A percentile compares a stretch with the other conserved stretches of the same genome.
Conservation (phyloP, 805 yeast genomes). For the Lipomyces mesembrius region DNA sequence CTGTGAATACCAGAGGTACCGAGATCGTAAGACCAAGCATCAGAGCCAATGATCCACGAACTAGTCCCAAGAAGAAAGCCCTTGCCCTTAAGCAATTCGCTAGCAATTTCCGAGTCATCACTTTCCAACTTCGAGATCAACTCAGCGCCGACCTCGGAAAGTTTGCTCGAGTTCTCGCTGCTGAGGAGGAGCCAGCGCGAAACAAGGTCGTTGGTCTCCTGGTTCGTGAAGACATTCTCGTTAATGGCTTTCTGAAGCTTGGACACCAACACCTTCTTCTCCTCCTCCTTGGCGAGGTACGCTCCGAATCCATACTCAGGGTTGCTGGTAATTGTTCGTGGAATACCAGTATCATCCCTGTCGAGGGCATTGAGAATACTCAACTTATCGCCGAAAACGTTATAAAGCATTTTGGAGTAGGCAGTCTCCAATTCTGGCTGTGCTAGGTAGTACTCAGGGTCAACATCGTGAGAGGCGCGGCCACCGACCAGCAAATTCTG, state of each 20-base stretch:
- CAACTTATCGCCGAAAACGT: constrained; percentile 62
- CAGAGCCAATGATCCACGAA: constrained; percentile 90
- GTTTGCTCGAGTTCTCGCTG: constrained; percentile 27
- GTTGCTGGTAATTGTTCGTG: constrained; percentile 47
- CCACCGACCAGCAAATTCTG: constrained; percentile 67
- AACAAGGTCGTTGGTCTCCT: constrained; percentile 58
- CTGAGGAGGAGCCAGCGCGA: constrained; percentile 69
- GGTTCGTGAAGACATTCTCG: constrained; percentile 48
- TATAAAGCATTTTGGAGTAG: constrained; percentile 73
- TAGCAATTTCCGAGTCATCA: constrained; percentile 49
- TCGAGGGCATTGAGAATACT: constrained; percentile 64
- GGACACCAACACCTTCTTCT: constrained; percentile 52
- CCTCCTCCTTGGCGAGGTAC: constrained; percentile 62
- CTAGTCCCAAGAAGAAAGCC: constrained; percentile 56
- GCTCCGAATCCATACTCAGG: constrained; percentile 92
- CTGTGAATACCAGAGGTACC: constrained; percentile 92
- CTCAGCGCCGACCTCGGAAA: constrained; percentile 45
- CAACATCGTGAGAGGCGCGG: constrained; percentile 38
- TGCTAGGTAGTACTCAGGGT: constrained; percentile 32
- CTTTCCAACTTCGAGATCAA: constrained; percentile 45
- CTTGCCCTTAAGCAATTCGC: constrained; percentile 53
- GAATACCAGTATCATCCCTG: constrained; percentile 49
- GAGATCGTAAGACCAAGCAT: constrained; percentile 91
- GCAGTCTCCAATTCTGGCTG: constrained; percentile 65
- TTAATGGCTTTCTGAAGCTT: constrained; percentile 52